These are phyloP conservation scores for Aspergillus bombycis DNA, from an alignment of 2,329 filamentous ascomycete species.

Conservation along the genomic window DNA sequence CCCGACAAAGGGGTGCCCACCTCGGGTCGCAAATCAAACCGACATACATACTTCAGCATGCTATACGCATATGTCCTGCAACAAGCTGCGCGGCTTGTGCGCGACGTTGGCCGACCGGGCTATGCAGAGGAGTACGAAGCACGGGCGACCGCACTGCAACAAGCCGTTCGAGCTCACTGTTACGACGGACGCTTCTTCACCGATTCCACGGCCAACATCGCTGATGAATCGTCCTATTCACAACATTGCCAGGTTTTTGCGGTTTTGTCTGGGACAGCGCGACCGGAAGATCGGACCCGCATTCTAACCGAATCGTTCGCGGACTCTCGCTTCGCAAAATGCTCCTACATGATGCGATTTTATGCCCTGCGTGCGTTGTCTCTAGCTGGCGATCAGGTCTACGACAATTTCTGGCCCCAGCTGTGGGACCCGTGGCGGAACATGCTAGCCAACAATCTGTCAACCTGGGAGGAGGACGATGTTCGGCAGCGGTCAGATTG, in stretches of 20 bases:
- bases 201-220: conserved; percentile 37
- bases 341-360: conserved; percentile 46
- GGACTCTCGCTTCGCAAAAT: conserved; percentile 34
- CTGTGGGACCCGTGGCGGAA: conserved; percentile 43
- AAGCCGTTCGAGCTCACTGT: conserved; percentile 31
- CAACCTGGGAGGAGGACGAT: conserved; percentile 50
- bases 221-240: conserved; percentile 23
- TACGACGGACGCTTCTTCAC: conserved; percentile 36
- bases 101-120: conserved; percentile 36
- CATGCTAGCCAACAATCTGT: conserved; percentile 43
- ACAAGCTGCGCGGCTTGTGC: conserved; percentile 36
- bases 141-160: conserved; percentile 22
- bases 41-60: conserved; percentile 47
- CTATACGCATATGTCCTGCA: conserved; percentile 44
- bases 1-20: conserved; percentile 46
- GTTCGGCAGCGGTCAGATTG: conserved; percentile 49
- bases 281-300: conserved; percentile 14
- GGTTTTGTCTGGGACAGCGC: conserved; percentile 29
- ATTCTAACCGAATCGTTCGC: conserved; percentile 34
- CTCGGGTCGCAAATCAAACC: conserved; percentile 39
- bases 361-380: conserved; percentile 45
- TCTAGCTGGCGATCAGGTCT: conserved; percentile 34
- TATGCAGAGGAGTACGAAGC: conserved; percentile 32
- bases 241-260: conserved; percentile 39
- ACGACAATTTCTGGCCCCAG: conserved; percentile 36